Base-by-base conservation (phyloP, 768 basidiomycete genomes). In the Mycena alexandri region DNA sequence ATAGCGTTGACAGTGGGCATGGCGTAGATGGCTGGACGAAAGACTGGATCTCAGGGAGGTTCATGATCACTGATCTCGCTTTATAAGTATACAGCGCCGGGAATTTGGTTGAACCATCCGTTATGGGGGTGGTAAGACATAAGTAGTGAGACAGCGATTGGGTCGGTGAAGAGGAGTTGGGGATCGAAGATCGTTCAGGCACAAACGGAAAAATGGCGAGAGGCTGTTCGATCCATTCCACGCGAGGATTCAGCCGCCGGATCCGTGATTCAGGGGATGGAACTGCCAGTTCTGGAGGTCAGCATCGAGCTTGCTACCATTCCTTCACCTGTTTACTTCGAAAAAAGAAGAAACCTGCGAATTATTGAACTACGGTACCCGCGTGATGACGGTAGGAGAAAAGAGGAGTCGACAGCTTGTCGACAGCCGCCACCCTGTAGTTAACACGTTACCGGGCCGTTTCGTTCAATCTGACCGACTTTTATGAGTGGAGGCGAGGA, bases 81-180 rank as follows among this genome's bases (percentile, higher is more conserved):
- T 54, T 25, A 19, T 53, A 59, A 54, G 29, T 50, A 63, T 47
- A 59, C 51, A 33, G 50, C 56, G 52, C 2, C 29, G 25, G 44
- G 6, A 44, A 55, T 55, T 63, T 34, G n/a, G 3, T 48, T 55
- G 22, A 55, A 21, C 42, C 58, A 66, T 54, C 43, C 43, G 29
- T 29, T 29, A 16, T 6, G 14, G 60, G 17, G 44, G n/a, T 43
- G 10, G 21, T 19, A 42, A 22, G 21, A 34, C 29, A 19, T 8
- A 42, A 29, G 29, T n/a, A n/a, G 36, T 63, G 44, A 68, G 67
- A 68, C 67, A 68, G 61, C 67, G 67, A 68, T 63, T 59, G 33
- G 61, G 61, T 63, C 67, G 67, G 56, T 48, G 36, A 68, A 63
- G 67, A 25, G 48, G 61, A 44, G 48, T 60, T 29, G 14, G 50